A percentile compares a stretch with the other conserved stretches of the same genome.
Evolutionary conservation across 169 alveolate species (phyloP).

Genomic region (Plasmodium yoelii): DNA sequence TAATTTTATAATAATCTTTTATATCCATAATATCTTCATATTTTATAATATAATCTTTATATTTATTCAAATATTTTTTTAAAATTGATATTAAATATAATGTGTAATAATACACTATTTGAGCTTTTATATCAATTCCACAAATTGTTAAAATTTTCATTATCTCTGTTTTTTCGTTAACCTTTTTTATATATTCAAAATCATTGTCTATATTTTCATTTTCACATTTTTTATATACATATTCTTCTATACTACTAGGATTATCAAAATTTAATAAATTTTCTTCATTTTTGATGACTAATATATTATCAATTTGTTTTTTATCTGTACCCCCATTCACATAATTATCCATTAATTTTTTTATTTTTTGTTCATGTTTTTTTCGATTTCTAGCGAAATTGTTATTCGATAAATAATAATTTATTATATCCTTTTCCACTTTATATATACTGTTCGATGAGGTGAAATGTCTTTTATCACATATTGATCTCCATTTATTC

Average conservation of each 20-base stretch:
- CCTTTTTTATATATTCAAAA: neutral
- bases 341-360: constrained; percentile 13
- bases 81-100: neutral
- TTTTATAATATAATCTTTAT: constrained; percentile 17
- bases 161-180: constrained; percentile 10
- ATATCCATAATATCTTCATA: constrained; percentile 21
- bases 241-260: constrained; percentile 1
- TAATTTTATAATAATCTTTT: constrained; percentile 15
- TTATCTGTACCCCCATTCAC: neutral
- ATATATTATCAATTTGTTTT: neutral
- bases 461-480: too few species aligned
- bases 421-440: constrained; percentile 11
- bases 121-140: constrained; percentile 22
- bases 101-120: constrained; percentile 11
- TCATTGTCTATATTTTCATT: neutral
- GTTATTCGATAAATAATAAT: constrained; percentile 9
- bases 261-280: constrained; percentile 3
- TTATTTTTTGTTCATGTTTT: constrained; percentile 30
- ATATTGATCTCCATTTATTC: too few species aligned
- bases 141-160: constrained; percentile 24
- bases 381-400: constrained; percentile 22
- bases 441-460: neutral
- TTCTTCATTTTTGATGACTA: constrained; percentile 5
- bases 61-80: neutral
- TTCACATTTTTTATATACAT: constrained; percentile 10